These are phyloP conservation scores for Falciphora oryzae DNA, from an alignment of 2,329 filamentous ascomycete species.

Conservation along the genomic window DNA sequence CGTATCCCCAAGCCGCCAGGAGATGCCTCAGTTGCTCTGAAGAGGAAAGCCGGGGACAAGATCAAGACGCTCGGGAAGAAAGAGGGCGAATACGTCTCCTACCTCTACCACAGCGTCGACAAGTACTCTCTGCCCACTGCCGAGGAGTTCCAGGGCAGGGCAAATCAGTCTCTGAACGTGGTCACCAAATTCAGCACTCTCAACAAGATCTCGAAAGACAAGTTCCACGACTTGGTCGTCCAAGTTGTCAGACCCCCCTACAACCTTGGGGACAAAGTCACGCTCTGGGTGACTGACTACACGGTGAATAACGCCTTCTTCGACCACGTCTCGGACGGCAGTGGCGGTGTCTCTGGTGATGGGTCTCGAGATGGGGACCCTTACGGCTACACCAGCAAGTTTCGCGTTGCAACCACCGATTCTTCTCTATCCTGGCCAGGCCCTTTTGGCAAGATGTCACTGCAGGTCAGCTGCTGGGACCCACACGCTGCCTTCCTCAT, in stretches of 20 bases:
- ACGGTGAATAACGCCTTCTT: conserved; percentile 64
- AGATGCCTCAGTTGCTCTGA: conserved; percentile 28
- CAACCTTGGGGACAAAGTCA: conserved; percentile 39
- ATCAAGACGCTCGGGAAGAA: conserved; percentile 18
- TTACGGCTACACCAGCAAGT: conserved; percentile 44
- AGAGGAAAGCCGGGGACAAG: conserved; percentile 11
- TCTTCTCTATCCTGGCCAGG: conserved; percentile 55
- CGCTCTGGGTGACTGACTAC: conserved; percentile 78
- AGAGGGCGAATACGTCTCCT: conserved; percentile 41
- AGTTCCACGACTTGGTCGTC: conserved; percentile 65
- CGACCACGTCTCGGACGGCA: conserved; percentile 33
- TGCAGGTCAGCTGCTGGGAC: conserved; percentile 67
- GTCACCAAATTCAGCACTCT: conserved; percentile 59
- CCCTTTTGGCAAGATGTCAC: conserved; percentile 64
- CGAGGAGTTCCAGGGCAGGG: conserved; percentile 35
- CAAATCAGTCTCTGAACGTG: conserved; percentile 34
- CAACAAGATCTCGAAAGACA: conserved; percentile 49
- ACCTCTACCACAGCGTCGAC: conserved; percentile 38
- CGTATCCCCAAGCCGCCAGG: conserved; percentile 34
- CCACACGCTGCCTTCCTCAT: conserved; percentile 55
- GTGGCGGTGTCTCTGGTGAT: conserved; percentile 25
- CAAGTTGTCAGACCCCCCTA: conserved; percentile 56
- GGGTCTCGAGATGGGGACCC: conserved; percentile 36
- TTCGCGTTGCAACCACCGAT: conserved; percentile 20
- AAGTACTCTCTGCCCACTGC: conserved; percentile 37